Evolutionary conservation across 208 protist species (phyloP).

Genomic region (Leishmania gerbilli): DNA sequence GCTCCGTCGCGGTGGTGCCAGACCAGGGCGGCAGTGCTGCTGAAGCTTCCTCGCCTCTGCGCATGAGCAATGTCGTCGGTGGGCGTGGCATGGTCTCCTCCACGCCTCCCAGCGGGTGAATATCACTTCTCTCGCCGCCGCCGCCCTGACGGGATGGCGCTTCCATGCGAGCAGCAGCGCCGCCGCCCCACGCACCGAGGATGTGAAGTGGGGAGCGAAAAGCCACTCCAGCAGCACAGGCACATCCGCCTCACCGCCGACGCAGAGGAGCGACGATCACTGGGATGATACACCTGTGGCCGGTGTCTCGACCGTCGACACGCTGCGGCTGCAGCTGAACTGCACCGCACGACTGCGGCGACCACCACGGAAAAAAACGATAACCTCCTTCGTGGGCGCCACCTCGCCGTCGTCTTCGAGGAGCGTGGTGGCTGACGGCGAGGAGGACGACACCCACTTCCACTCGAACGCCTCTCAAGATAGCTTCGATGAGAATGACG

Average conservation of each 20-base stretch:
- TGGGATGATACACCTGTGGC: not conserved
- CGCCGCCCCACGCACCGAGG: not conserved
- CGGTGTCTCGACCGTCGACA: constrained; percentile 6
- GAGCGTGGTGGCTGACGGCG: no score
- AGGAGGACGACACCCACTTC: not conserved
- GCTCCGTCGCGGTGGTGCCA: not conserved
- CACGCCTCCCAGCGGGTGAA: not conserved
- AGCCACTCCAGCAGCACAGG: not conserved
- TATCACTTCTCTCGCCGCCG: not conserved
- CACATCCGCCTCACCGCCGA: not conserved
- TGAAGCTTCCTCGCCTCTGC: not conserved
- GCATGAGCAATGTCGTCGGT: not conserved
- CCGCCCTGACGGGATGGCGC: not conserved
- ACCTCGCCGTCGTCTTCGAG: not conserved
- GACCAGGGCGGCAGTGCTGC: not conserved
- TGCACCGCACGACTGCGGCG: constrained; percentile 6
- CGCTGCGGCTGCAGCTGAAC: constrained; percentile 15
- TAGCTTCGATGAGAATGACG: not conserved
- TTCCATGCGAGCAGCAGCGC: not conserved
- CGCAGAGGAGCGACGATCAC: no score
- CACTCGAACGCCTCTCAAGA: not conserved
- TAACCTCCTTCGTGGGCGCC: constrained; percentile 21
- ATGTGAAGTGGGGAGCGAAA: not conserved
- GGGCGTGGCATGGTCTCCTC: no score
- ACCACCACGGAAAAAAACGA: not conserved